A percentile compares a stretch with the other conserved stretches of the same genome.
Conservation (phyloP, 2,329 filamentous ascomycete genomes). For the Fusarium armeniacum region DNA sequence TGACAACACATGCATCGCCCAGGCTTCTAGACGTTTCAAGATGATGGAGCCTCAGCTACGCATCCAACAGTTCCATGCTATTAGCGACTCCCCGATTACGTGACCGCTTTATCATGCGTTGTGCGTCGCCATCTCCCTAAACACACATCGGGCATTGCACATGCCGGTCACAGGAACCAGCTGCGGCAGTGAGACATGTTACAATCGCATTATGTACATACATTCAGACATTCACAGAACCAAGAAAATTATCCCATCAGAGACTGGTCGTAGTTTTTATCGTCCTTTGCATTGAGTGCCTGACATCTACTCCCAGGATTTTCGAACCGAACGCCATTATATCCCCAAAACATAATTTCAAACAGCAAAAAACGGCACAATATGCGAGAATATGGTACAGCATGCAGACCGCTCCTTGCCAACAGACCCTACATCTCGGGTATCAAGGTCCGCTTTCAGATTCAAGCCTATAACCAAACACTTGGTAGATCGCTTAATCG, state of each 20-base stretch:
- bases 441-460: conserved; percentile 39
- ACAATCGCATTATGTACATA: conserved; percentile 3
- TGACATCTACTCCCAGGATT: conserved; percentile 52
- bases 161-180: conserved; percentile 24
- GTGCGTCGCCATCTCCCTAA: conserved; percentile 11
- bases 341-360: conserved; percentile 44
- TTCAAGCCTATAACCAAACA: conserved; percentile 26
- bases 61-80: conserved; percentile 21
- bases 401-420: conserved; percentile 47
- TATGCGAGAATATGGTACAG: conserved; percentile 50
- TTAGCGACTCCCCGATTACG: conserved; percentile 23
- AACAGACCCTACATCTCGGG: conserved; percentile 44
- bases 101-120: conserved; percentile 24
- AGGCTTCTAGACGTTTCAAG: conserved; percentile 38
- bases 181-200: conserved; percentile 23
- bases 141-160: conserved; percentile 20
- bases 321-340: conserved; percentile 51
- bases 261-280: conserved; percentile 40
- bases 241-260: not conserved
- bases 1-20: conserved; percentile 44
- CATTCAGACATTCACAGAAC: conserved; percentile 14
- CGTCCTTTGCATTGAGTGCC: conserved; percentile 51
- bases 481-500: conserved; percentile 56
- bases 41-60: conserved; percentile 28
- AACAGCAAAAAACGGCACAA: conserved; percentile 44